Base-by-base conservation (phyloP, 2,329 filamentous ascomycete genomes). In the Calonectria naviculata region DNA sequence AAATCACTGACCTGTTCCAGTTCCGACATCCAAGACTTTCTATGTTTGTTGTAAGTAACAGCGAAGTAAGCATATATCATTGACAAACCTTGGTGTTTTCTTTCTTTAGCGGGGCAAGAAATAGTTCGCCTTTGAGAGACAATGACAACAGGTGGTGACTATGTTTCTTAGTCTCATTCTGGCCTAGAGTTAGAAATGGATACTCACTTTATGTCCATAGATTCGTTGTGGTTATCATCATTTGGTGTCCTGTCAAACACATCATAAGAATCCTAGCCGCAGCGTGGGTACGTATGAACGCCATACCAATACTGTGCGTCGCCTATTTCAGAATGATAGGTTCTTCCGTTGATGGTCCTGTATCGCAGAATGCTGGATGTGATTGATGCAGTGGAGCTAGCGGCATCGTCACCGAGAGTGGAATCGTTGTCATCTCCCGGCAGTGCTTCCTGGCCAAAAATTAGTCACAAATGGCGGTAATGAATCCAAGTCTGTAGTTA, bases 1-100 rank as follows among this genome's bases (percentile, higher is more conserved):
- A 19, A 5, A 24, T 1, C 2, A 47, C 73, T 15, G 86, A 34
- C 89, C 89, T 1, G 88, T 88, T 28, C 89, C 90, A 3, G 89
- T 90, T 49, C 88, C 87, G 10, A 90, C 80, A 69, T 89, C 87
- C 24, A 90, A 78, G 2, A 75, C 70, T 38, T 63, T 76, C 73
- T 75, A 3, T 0, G 19, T 4, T 0, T 2, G 4, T 0, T 13
- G 19, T 76, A 9, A 80, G 74, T 34, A 65, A 7, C 69, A 12
- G 34, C 2, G 3, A 36, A 36, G 3, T 4, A 36, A 12, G 5
- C 9, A 13, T 13, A 12, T 13, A 3, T 36, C 3, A 36, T 36
- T 12, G 10, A 58, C 52, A 4, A 47, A 76, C 81, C 47, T 80
- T 76, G 0, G 76, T 71, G 0, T 78, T 74, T 1, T 78, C 73